These are phyloP conservation scores for Venturiaceae sp. DNA, from an alignment of 2,329 filamentous ascomycete species.

Conservation along the genomic window DNA sequence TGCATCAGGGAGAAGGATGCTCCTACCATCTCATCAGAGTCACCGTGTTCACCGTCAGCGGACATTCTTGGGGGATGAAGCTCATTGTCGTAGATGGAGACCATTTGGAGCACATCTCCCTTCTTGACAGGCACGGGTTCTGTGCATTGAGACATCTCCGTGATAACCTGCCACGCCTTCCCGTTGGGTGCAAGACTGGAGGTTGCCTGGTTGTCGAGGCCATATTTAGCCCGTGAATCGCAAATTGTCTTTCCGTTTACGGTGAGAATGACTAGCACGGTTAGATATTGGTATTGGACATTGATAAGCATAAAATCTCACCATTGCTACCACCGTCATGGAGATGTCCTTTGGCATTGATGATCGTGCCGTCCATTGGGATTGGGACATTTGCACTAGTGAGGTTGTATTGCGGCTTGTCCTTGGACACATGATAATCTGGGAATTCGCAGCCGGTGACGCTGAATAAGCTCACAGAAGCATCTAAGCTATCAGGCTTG, in stretches of 20 bases:
- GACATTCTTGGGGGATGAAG: constrained; percentile 2
- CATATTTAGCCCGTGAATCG: constrained; percentile 2
- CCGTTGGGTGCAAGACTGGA: neutral
- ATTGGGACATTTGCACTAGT: constrained; percentile 4
- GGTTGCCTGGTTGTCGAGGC: neutral
- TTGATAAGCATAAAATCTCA: no score
- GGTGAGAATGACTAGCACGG: neutral
- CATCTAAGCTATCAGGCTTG: neutral
- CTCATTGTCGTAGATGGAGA: neutral
- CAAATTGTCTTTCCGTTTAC: constrained; percentile 6
- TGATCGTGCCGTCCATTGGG: constrained; percentile 8
- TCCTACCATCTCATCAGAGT: constrained; percentile 4
- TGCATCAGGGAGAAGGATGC: no score
- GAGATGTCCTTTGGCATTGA: constrained; percentile 6
- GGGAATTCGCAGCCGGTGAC: constrained; percentile 8
- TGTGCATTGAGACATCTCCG: constrained; percentile 5
- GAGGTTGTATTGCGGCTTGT: constrained; percentile 5
- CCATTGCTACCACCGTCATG: neutral
- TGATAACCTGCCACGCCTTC: constrained; percentile 6
- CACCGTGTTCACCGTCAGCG: neutral
- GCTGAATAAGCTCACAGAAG: constrained; percentile 1
- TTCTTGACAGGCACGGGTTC: constrained; percentile 6
- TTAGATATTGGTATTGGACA: no score
- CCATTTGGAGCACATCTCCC: constrained; percentile 6
- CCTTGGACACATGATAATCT: constrained; percentile 5